A percentile compares a stretch with the other conserved stretches of the same genome.
Conservation (phyloP, 2,329 filamentous ascomycete genomes). For the Pleurostoma richardsiae region DNA sequence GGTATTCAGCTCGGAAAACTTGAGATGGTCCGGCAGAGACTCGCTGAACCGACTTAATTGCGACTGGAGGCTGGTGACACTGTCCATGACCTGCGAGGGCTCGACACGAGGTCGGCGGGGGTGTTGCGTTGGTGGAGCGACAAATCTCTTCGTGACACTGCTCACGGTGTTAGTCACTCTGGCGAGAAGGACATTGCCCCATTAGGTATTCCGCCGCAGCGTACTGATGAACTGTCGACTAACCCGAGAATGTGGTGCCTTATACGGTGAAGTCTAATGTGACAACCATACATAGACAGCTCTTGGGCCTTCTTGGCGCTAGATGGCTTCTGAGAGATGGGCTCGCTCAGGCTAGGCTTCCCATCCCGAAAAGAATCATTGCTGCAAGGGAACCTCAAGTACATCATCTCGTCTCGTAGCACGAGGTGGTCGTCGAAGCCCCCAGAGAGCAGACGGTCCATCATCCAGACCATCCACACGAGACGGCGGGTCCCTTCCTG, state of each 20-base stretch:
- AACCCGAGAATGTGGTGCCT: constrained; percentile 30
- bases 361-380: constrained; percentile 26
- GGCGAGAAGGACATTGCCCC: no score
- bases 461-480: constrained; percentile 31
- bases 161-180: no score
- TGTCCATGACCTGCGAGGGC: constrained; percentile 29
- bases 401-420: constrained; percentile 29
- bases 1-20: constrained; percentile 27
- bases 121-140: constrained; percentile 11
- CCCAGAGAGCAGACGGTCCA: constrained; percentile 30
- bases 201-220: no score
- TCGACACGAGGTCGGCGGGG: constrained; percentile 17
- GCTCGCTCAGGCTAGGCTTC: constrained; percentile 1
- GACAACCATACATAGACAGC: constrained; percentile 22
- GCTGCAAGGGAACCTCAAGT: constrained; percentile 28
- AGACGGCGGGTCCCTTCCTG: constrained; percentile 29
- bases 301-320: background rate
- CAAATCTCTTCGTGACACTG: constrained; percentile 11
- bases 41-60: constrained; percentile 29
- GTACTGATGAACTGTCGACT: constrained; percentile 6
- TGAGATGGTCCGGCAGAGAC: constrained; percentile 24
- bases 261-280: constrained; percentile 27
- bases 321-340: background rate
- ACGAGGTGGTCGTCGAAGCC: constrained; percentile 34
- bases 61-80: constrained; percentile 29